phyloP scores from a whole-genome alignment of 2,329 filamentous ascomycete species.

The Pseudocercospora cruenta region DNA sequence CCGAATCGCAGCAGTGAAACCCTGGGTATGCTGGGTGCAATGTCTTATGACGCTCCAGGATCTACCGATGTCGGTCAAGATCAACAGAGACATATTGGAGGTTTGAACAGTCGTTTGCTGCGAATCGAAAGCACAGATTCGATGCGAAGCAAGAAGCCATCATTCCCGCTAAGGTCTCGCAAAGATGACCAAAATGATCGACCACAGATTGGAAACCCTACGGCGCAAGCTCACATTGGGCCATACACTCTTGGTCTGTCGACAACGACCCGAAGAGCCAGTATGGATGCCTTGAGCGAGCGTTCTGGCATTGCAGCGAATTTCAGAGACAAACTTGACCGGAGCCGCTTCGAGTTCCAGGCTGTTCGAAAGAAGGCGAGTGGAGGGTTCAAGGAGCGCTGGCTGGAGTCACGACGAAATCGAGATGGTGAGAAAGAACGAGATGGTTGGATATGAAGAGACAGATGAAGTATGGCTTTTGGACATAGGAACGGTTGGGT shows the following conservation, averaged over 20 bases:
- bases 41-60: conserved; percentile 34
- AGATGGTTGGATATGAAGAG: conserved; percentile 34
- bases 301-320: conserved; percentile 30
- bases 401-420: conserved; percentile 29
- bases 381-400: conserved; percentile 31
- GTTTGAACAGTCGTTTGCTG: conserved; percentile 30
- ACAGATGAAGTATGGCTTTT: neutral
- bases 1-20: conserved; percentile 27
- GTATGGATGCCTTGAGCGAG: conserved; percentile 20
- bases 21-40: conserved; percentile 24
- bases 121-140: conserved; percentile 37
- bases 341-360: conserved; percentile 41
- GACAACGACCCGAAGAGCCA: conserved; percentile 24
- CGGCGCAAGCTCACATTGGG: conserved; percentile 21
- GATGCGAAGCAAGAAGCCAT: conserved; percentile 28
- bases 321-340: conserved; percentile 36
- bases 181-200: conserved; percentile 17
- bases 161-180: neutral
- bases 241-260: conserved; percentile 33
- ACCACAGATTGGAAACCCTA: conserved; percentile 5
- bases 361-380: conserved; percentile 37
- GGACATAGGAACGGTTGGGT: neutral
- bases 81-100: conserved; percentile 11
- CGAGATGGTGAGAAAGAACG: conserved; percentile 22
- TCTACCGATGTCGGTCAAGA: neutral